Conservation (phyloP, 805 yeast species). For the Candida arabinofermentans region DNA sequence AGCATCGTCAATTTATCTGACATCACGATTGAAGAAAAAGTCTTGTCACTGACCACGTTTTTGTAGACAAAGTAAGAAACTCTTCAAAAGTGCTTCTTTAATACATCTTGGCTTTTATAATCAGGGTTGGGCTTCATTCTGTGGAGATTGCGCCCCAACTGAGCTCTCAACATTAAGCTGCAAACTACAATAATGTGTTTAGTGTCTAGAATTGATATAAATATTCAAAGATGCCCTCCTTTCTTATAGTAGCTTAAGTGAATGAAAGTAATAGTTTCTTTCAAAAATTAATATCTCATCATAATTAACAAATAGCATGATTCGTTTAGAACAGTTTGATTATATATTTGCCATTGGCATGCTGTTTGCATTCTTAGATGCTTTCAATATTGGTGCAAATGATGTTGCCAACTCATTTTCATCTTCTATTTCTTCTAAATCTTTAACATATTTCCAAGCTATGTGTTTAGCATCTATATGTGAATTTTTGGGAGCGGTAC, state of each 20-base stretch:
- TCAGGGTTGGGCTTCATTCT: too few relatives aligned
- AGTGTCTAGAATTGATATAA: too few relatives aligned
- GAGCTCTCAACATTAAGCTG: too few relatives aligned
- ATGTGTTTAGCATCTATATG: conserved; percentile 65
- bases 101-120: neutral
- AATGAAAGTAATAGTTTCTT: too few relatives aligned
- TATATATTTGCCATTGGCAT: conserved; percentile 66
- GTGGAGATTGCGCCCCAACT: too few relatives aligned
- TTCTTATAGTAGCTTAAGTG: too few relatives aligned
- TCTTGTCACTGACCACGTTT: neutral
- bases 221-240: neutral
- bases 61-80: neutral
- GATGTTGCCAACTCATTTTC: conserved; percentile 82
- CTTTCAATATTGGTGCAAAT: conserved; percentile 78
- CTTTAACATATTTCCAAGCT: conserved; percentile 71
- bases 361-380: conserved; percentile 72
- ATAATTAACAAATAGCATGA: neutral
- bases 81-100: neutral
- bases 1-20: too few relatives aligned
- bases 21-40: neutral
- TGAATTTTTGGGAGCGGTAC: conserved; percentile 72
- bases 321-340: conserved; percentile 42
- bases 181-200: too few relatives aligned
- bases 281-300: neutral
- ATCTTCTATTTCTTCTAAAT: conserved; percentile 65